These are phyloP conservation scores for Russula sp. DNA, from an alignment of 768 basidiomycete species.

Conservation along the genomic window DNA sequence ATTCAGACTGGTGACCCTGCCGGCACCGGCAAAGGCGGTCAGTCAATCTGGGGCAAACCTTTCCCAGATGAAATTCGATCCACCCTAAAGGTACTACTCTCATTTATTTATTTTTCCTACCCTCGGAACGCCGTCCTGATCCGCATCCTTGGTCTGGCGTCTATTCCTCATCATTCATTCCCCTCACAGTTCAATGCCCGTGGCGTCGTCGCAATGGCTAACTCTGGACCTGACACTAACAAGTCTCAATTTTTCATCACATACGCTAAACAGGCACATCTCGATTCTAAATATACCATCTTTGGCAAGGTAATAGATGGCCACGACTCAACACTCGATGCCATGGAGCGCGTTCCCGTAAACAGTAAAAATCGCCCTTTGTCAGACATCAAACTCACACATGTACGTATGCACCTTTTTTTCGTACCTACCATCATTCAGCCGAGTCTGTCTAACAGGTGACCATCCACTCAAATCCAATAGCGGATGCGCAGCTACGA, in stretches of 20 bases:
- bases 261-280: slow-evolving; percentile 87
- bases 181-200: slow-evolving; percentile 78
- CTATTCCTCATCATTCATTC: slow-evolving; percentile 2
- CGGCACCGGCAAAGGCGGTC: slow-evolving; percentile 91
- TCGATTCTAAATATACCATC: slow-evolving; percentile 93
- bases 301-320: slow-evolving; percentile 99
- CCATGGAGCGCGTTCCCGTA: slow-evolving; percentile 90
- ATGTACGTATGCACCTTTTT: slow-evolving; percentile 42
- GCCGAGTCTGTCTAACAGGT: slow-evolving; percentile 37
- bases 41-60: slow-evolving; percentile 91
- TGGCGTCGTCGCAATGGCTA: slow-evolving; percentile 97
- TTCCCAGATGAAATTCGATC: slow-evolving; percentile 90
- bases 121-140: not conserved
- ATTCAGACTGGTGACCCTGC: slow-evolving; percentile 86
- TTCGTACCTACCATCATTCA: not conserved
- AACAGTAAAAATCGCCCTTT: slow-evolving; percentile 85
- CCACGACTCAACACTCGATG: slow-evolving; percentile 84
- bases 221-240: slow-evolving; percentile 89
- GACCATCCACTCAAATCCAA: slow-evolving; percentile 91
- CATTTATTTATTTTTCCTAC: slow-evolving; percentile 19
- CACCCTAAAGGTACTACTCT: slow-evolving; percentile 69
- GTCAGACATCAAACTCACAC: slow-evolving; percentile 72
- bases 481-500: slow-evolving; percentile 66
- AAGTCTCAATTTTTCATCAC: slow-evolving; percentile 88
- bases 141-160: not conserved